Base-by-base conservation (phyloP, 2,329 filamentous ascomycete genomes). In the Fonsecaea pugnacius region DNA sequence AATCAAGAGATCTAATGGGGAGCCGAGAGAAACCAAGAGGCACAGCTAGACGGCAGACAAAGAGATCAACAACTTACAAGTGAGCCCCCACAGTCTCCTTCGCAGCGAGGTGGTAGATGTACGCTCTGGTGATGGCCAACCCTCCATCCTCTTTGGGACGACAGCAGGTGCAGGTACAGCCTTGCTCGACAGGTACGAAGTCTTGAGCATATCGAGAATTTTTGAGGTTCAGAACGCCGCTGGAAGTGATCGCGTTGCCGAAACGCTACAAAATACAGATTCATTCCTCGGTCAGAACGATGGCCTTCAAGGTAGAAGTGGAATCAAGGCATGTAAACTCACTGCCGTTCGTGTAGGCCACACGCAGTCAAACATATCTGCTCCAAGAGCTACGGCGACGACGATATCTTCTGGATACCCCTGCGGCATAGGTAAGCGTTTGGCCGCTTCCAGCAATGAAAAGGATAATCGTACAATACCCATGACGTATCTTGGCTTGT, bases 361-460 rank as follows among this genome's bases (percentile, higher is more conserved):
- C 6, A 99, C 95, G 74, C 96, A 99, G 78, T 99, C 95, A 75
- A 99, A 99, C 95, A 99, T 99, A 78, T 99, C 95, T 55, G 95
- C 95, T 3, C 95, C 95, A 0, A 99, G 84, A 1, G 95, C 95
- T 3, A 97, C 89, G 59, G 92, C 96, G 43, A 99, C 93, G 1
- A 99, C 86, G 62, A 99, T 82, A 74, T 99, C 95, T 79, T 98
- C 95, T 1, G 95, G 95, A 76, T 97, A 99, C 12, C 95, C 92
- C 84, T 86, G 53, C 27, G 27, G 4, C 24, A n/a, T 32, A 16
- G 59, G 30, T 55, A 60, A 70, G 4, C 24, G n/a, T 4, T 46
- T 54, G 18, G 21, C 24, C 51, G 35, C 8, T 24, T n/a, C 43
- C 38, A 12, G 40, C 30, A 40, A 10, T 2, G 27, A 40, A 51